Percentiles rank a stretch among this genome's conserved stretches.
phyloP scores from a whole-genome alignment of 75 land plant genomes.

The Selaginella tamariscina region DNA sequence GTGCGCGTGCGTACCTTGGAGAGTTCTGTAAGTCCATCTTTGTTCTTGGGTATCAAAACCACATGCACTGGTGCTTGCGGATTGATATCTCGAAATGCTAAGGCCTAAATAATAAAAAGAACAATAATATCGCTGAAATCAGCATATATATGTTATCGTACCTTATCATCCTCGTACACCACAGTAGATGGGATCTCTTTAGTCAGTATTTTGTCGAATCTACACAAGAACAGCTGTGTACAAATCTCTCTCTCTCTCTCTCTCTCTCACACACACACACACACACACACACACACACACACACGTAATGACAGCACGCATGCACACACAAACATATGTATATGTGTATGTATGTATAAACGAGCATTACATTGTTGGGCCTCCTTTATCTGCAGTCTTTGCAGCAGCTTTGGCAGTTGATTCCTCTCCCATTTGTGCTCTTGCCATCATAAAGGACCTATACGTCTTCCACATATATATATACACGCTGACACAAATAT shows the following conservation, averaged over 20 bases:
- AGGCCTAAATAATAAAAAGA: neutral
- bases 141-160: constrained; percentile 12
- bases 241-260: neutral
- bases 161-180: constrained; percentile 86
- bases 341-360: too few relatives aligned
- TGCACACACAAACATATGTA: too few relatives aligned
- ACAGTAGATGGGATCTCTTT: constrained; percentile 83
- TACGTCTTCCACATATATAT: too few relatives aligned
- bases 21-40: constrained; percentile 85
- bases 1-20: constrained; percentile 40
- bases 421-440: constrained; percentile 57
- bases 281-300: too few relatives aligned
- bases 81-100: constrained; percentile 78
- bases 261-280: too few relatives aligned
- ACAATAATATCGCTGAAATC: neutral
- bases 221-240: constrained; percentile 10
- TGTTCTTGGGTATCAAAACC: constrained; percentile 65
- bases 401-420: constrained; percentile 59
- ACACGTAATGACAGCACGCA: too few relatives aligned
- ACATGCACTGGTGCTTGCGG: constrained; percentile 97
- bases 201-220: constrained; percentile 86
- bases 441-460: neutral
- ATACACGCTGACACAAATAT: neutral
- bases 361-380: constrained; percentile 66
- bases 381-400: constrained; percentile 42